Conservation (phyloP, 345 rosid genomes). For the Syzygium aromaticum region DNA sequence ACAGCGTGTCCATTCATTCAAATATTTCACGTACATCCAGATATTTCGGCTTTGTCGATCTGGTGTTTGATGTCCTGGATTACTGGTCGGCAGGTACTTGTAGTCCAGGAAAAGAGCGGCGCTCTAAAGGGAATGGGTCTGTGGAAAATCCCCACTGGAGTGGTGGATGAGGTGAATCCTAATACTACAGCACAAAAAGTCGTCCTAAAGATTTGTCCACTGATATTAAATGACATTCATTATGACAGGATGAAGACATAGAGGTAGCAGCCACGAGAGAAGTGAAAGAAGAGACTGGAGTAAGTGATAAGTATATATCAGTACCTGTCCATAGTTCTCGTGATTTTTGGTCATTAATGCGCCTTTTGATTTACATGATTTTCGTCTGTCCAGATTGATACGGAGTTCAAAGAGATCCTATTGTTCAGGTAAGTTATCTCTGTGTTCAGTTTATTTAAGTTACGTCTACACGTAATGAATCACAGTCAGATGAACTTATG, state of each 20-base stretch:
- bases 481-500: neutral
- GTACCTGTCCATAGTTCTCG: neutral
- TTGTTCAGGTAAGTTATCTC: conserved; percentile 47
- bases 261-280: conserved; percentile 54
- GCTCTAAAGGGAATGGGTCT: conserved; percentile 33
- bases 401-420: conserved; percentile 55
- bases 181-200: neutral
- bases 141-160: conserved; percentile 92
- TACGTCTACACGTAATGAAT: neutral
- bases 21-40: neutral
- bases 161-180: conserved; percentile 57
- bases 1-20: neutral
- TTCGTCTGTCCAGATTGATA: conserved; percentile 46
- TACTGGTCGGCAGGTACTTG: conserved; percentile 42
- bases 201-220: neutral
- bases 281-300: conserved; percentile 89
- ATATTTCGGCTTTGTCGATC: neutral
- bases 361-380: neutral
- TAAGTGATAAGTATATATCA: conserved; percentile 16
- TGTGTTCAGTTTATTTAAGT: neutral
- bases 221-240: neutral
- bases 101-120: conserved; percentile 77
- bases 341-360: neutral
- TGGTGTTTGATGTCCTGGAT: neutral
- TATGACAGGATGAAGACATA: conserved; percentile 63